Conservation (phyloP, 2,329 filamentous ascomycete genomes). For the Calonectria pseudoturangicola region DNA sequence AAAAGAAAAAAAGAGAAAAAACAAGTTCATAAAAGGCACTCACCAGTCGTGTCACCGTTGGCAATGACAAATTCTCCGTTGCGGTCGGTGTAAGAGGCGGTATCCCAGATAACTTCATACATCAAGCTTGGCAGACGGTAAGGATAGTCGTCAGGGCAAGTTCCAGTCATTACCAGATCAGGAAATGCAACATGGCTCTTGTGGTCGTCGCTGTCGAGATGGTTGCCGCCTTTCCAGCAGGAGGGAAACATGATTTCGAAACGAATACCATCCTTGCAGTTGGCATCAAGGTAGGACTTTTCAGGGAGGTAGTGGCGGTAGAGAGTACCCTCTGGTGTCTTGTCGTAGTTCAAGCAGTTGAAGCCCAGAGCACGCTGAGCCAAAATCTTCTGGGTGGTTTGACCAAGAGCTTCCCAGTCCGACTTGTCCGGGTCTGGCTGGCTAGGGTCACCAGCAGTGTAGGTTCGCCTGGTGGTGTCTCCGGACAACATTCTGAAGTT, state of each 20-base stretch:
- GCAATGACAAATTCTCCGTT: conserved; percentile 83
- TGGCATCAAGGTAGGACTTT: conserved; percentile 85
- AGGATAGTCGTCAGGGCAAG: conserved; percentile 82
- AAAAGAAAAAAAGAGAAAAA: too few relatives aligned
- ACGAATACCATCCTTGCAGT: conserved; percentile 88
- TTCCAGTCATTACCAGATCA: conserved; percentile 83
- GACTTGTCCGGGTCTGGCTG: conserved; percentile 80
- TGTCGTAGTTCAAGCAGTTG: conserved; percentile 92
- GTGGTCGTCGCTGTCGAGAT: conserved; percentile 73
- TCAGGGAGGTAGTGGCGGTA: conserved; percentile 88
- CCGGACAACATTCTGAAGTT: conserved; percentile 91
- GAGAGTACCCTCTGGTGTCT: conserved; percentile 80
- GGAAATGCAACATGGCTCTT: conserved; percentile 86
- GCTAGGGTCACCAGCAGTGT: conserved; percentile 80
- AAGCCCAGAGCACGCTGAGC: conserved; percentile 90
- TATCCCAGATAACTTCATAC: conserved; percentile 91
- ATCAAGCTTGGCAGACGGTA: conserved; percentile 84
- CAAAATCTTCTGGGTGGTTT: conserved; percentile 80
- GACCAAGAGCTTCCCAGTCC: conserved; percentile 77
- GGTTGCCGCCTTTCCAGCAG: conserved; percentile 88
- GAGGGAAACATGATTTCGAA: conserved; percentile 92
- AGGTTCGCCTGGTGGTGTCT: conserved; percentile 79
- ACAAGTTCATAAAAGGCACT: too few relatives aligned
- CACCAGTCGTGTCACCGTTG: conserved; percentile 86
- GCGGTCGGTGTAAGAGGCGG: conserved; percentile 76